Conservation (phyloP, 2,329 filamentous ascomycete species). For the Hymenoscyphus fructigenus region DNA sequence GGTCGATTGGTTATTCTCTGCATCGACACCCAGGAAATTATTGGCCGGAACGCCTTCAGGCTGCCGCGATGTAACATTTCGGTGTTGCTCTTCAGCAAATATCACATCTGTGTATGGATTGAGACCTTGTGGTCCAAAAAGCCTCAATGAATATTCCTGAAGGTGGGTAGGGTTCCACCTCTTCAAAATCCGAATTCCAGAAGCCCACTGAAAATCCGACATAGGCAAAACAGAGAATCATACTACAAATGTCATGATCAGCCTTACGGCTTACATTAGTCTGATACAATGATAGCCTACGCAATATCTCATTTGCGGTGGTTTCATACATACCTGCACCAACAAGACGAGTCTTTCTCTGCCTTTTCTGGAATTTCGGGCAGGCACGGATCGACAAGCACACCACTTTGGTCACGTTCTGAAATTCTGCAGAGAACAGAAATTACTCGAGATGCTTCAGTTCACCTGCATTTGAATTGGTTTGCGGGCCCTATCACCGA, state of each 20-base stretch:
- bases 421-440: too few relatives aligned
- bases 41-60: too few relatives aligned
- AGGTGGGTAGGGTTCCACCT: background rate
- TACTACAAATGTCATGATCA: background rate
- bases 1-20: too few relatives aligned
- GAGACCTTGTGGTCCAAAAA: too few relatives aligned
- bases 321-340: background rate
- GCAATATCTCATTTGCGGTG: background rate
- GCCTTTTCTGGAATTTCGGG: background rate
- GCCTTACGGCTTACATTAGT: background rate
- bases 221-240: background rate
- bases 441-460: too few relatives aligned
- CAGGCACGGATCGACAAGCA: background rate
- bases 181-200: background rate
- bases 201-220: background rate
- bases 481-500: background rate
- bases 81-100: too few relatives aligned
- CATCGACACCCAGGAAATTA: too few relatives aligned
- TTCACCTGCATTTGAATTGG: background rate
- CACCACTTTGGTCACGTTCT: too few relatives aligned
- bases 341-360: background rate
- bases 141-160: background rate
- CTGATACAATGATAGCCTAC: background rate
- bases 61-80: too few relatives aligned
- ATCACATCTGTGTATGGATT: too few relatives aligned